A percentile compares a stretch with the other conserved stretches of the same genome.
Conservation (phyloP, 2,329 filamentous ascomycete genomes). For the Cercospora zeae-maydis region DNA sequence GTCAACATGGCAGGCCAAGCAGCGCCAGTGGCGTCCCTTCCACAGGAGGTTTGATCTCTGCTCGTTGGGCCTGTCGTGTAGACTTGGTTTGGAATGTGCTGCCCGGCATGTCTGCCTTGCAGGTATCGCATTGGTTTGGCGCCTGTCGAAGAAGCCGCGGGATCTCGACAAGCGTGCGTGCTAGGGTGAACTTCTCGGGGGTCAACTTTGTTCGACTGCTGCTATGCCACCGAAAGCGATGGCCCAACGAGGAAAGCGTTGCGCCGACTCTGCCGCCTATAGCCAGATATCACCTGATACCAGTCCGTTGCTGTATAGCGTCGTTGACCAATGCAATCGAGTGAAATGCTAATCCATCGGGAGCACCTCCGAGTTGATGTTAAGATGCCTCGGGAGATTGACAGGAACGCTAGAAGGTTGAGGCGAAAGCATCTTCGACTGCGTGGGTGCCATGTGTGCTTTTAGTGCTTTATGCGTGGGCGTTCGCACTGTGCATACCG, state of each 20-base stretch:
- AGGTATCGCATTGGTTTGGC: background rate
- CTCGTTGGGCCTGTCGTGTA: conserved; percentile 4
- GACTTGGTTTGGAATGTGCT: background rate
- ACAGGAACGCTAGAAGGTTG: conserved; percentile 2
- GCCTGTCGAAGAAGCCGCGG: background rate
- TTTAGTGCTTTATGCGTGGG: background rate
- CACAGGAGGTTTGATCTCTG: background rate
- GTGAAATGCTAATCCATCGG: background rate
- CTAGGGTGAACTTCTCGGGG: background rate
- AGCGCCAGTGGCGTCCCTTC: background rate
- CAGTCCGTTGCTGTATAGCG: background rate
- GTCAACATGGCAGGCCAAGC: background rate
- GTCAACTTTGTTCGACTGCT: background rate
- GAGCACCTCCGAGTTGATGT: background rate
- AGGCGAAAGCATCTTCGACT: background rate
- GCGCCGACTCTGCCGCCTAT: background rate
- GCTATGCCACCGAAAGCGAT: background rate
- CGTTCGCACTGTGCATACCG: background rate
- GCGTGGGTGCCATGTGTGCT: conserved; percentile 12
- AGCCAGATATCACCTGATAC: background rate
- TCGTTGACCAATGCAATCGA: background rate
- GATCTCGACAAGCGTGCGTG: background rate
- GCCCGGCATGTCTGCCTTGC: background rate
- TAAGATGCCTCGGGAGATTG: conserved; percentile 7
- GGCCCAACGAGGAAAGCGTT: background rate